These are phyloP conservation scores for Hericium erinaceus DNA, from an alignment of 768 basidiomycete genomes.

Conservation along the genomic window DNA sequence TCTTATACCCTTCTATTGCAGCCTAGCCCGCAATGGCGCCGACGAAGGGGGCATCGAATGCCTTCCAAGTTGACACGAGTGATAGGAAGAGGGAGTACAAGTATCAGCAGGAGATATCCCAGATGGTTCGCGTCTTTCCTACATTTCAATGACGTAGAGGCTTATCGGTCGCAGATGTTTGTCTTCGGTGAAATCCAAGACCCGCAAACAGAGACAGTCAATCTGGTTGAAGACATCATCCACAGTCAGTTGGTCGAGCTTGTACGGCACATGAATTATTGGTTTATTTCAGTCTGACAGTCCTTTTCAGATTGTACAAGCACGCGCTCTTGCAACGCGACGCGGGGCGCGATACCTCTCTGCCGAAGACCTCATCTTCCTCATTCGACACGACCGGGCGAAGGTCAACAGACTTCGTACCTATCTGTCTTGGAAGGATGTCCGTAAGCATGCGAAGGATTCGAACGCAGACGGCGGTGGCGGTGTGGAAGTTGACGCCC, in stretches of 20 bases:
- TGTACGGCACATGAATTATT: conserved; percentile 28
- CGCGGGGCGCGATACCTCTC: conserved; percentile 80
- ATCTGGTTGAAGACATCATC: conserved; percentile 93
- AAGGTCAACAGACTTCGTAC: conserved; percentile 91
- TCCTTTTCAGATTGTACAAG: conserved; percentile 69
- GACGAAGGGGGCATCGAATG: conserved; percentile 8
- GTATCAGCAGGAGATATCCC: conserved; percentile 86
- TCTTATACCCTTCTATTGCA: too few species aligned
- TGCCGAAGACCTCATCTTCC: conserved; percentile 92
- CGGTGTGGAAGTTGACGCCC: conserved; percentile 71
- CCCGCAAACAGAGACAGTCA: conserved; percentile 77
- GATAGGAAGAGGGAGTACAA: conserved; percentile 57
- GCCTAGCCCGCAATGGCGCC: conserved; percentile 7
- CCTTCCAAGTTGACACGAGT: not conserved
- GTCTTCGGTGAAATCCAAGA: conserved; percentile 95
- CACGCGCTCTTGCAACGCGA: conserved; percentile 71
- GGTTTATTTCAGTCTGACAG: not conserved
- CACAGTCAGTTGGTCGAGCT: conserved; percentile 86
- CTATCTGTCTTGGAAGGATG: conserved; percentile 96
- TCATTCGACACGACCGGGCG: conserved; percentile 87
- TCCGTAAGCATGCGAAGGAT: conserved; percentile 91
- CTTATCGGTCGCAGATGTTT: conserved; percentile 59
- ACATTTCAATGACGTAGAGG: too few species aligned
- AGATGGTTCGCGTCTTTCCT: conserved; percentile 56
- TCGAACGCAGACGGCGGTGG: conserved; percentile 74